Evolutionary conservation across 495 filamentous ascomycete genomes (phyloP).

Genomic region (Pseudomonodictys pantanalensis): DNA sequence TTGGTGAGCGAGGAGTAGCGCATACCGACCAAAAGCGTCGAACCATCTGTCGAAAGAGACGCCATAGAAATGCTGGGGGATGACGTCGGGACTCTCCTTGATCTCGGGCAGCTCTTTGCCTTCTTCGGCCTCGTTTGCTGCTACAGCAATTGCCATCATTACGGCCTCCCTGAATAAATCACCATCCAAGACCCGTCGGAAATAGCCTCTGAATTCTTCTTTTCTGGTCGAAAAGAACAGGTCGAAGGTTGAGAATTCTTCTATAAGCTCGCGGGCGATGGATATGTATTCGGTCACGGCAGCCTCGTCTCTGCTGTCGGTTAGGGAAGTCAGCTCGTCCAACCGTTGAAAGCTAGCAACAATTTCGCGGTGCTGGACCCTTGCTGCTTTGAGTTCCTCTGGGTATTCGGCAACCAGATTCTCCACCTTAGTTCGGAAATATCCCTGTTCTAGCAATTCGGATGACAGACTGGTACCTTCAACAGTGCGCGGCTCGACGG

Average conservation of each 20-base stretch:
- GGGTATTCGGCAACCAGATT: conserved; percentile 2
- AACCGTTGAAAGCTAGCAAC: conserved; percentile 57
- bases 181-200: conserved; percentile 1
- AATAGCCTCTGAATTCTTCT: conserved; percentile 43
- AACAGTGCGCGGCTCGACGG: background rate
- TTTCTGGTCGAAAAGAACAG: conserved; percentile 65
- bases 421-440: conserved; percentile 7
- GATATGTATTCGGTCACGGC: conserved; percentile 67
- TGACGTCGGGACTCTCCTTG: conserved; percentile 36
- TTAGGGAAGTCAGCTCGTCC: background rate
- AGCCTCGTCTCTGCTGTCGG: conserved; percentile 29
- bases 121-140: conserved; percentile 23
- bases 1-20: conserved; percentile 64
- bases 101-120: conserved; percentile 45
- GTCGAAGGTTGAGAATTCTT: conserved; percentile 59
- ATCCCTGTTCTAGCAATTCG: background rate
- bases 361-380: conserved; percentile 22
- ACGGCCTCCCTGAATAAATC: conserved; percentile 22
- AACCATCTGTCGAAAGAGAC: conserved; percentile 82
- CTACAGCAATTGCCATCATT: conserved; percentile 21
- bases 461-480: conserved; percentile 12
- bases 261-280: conserved; percentile 67
- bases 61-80: conserved; percentile 63
- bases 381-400: conserved; percentile 13
- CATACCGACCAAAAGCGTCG: conserved; percentile 85